These are phyloP conservation scores for Calonectria fujianensis DNA, from an alignment of 2,329 filamentous ascomycete species.

Conservation along the genomic window DNA sequence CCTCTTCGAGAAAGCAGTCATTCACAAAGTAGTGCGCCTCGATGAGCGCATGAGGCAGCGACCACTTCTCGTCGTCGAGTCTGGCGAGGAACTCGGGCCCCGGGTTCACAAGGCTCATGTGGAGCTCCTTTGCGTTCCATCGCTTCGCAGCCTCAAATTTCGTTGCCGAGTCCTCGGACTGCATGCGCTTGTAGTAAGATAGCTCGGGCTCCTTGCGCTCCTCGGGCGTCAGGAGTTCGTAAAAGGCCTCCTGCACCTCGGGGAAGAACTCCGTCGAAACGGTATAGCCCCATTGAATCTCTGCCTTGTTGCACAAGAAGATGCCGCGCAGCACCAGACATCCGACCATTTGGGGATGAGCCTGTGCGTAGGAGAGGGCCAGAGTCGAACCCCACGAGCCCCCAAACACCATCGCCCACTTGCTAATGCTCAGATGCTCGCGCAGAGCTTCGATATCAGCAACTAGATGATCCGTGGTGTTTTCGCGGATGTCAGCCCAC, in stretches of 20 bases:
- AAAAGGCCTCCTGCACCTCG: not conserved
- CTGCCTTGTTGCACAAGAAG: constrained; percentile 16
- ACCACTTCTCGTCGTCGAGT: constrained; percentile 4
- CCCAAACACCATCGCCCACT: constrained; percentile 7
- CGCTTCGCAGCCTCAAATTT: constrained; percentile 7
- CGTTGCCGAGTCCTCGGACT: not conserved
- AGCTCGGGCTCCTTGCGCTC: constrained; percentile 11
- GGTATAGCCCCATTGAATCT: not conserved
- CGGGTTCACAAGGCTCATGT: constrained; percentile 13
- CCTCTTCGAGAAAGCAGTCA: constrained; percentile 5
- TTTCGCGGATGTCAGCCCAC: constrained; percentile 16
- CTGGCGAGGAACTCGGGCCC: not conserved
- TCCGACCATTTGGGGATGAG: not conserved
- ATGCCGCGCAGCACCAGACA: constrained; percentile 6
- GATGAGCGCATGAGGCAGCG: constrained; percentile 13
- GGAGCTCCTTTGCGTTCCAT: constrained; percentile 18
- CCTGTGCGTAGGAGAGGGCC: not conserved
- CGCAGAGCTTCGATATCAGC: not conserved
- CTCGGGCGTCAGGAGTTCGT: not conserved
- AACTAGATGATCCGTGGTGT: constrained; percentile 15
- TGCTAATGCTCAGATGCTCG: not conserved
- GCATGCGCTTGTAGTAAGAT: constrained; percentile 17
- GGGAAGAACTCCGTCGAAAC: constrained; percentile 17
- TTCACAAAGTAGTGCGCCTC: constrained; percentile 13
- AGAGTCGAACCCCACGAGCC: constrained; percentile 8